Conservation (phyloP, 345 rosid genomes). For the Nephelium lappaceum region DNA sequence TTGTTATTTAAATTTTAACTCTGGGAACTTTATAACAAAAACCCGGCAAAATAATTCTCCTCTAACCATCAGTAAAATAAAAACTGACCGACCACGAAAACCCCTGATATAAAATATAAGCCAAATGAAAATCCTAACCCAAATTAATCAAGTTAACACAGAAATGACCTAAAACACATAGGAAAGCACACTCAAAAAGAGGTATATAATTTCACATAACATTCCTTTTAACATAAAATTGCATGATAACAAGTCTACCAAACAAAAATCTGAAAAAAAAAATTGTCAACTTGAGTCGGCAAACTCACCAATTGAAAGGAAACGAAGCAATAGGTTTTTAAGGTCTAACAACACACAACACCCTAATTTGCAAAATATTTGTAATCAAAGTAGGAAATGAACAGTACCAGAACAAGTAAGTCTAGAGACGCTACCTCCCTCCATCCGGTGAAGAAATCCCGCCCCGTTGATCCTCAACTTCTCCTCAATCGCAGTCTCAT, state of each 20-base stretch:
- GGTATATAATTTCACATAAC: neutral
- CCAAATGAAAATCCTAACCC: neutral
- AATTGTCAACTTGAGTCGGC: neutral
- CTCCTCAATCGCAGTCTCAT: slow-evolving; percentile 62
- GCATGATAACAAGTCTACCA: no score
- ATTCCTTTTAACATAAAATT: neutral
- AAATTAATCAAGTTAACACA: neutral
- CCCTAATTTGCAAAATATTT: slow-evolving; percentile 26
- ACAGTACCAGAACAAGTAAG: slow-evolving; percentile 87
- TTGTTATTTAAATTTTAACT: neutral
- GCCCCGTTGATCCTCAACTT: slow-evolving; percentile 65
- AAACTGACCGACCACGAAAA: neutral
- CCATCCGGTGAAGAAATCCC: slow-evolving; percentile 86
- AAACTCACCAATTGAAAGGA: slow-evolving; percentile 19
- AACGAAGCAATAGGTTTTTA: slow-evolving; percentile 5
- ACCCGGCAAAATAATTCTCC: neutral
- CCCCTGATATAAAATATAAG: neutral
- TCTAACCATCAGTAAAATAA: neutral
- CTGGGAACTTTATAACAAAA: neutral
- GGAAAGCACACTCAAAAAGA: neutral
- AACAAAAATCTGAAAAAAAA: no score
- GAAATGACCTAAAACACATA: neutral
- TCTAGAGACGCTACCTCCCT: slow-evolving; percentile 99
- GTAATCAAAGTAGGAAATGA: slow-evolving; percentile 54
- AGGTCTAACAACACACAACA: slow-evolving; percentile 17